Evolutionary conservation across 2,329 filamentous ascomycete genomes (phyloP).

Genomic region (Cadophora sp.): DNA sequence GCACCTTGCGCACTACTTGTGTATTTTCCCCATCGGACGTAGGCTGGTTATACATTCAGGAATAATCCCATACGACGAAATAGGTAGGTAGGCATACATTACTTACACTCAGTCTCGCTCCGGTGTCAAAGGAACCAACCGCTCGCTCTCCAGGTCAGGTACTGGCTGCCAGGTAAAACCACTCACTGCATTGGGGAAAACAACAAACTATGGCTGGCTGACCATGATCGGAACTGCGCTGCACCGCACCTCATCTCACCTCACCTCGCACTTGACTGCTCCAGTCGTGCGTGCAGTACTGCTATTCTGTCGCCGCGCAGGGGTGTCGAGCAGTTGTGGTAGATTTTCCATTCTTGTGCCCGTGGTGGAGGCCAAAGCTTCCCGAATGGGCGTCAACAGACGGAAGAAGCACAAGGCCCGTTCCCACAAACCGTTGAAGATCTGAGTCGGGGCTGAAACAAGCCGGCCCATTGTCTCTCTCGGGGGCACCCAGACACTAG

Average conservation of each 20-base stretch:
- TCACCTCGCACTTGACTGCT: too few relatives aligned
- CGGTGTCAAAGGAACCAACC: background rate
- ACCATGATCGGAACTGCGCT: too few relatives aligned
- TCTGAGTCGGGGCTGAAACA: constrained; percentile 11
- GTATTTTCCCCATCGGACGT: constrained; percentile 6
- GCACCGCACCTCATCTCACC: too few relatives aligned
- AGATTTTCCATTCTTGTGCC: background rate
- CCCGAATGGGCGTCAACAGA: background rate
- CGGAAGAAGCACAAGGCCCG: background rate
- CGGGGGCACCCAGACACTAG: background rate
- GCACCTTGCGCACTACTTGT: background rate
- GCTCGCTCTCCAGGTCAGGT: background rate
- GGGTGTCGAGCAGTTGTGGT: too few relatives aligned
- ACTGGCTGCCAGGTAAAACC: background rate
- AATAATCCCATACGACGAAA: too few relatives aligned
- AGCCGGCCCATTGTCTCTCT: background rate
- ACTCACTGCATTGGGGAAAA: background rate
- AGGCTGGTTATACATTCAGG: background rate
- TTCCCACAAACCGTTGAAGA: constrained; percentile 15
- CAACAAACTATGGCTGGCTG: too few relatives aligned
- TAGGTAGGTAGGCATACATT: too few relatives aligned
- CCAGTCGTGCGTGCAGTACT: too few relatives aligned
- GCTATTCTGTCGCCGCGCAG: too few relatives aligned
- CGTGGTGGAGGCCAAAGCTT: too few relatives aligned
- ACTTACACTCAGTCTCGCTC: background rate